Base-by-base conservation (phyloP, 2,329 filamentous ascomycete genomes). In the Aspergillus niger region DNA sequence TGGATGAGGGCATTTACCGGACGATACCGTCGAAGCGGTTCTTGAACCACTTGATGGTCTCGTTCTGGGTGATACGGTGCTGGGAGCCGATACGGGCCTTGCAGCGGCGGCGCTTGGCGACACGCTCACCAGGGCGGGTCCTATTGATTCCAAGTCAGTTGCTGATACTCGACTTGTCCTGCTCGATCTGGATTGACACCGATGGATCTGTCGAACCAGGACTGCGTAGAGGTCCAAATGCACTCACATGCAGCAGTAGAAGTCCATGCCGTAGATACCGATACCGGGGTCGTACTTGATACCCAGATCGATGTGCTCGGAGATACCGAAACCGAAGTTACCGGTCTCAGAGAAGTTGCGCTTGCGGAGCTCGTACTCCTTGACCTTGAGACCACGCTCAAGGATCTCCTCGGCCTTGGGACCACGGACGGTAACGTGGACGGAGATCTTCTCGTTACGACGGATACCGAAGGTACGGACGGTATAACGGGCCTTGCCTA, bases 381-480 rank as follows among this genome's bases (percentile, higher is more conserved):
- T 99, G 89, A 99, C 95, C 90, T 99, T 99, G 81, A 99, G 91
- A 81, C 95, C 95, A 88, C 95, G 94, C 91, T 99, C 95, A 79
- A 99, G 90, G 78, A 99, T 99, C 85, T 99, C 95, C 89, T 99
- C 95, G 68, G 95, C 95, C 90, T 91, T 97, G 83, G 95, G 93
- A 79, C 95, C 95, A 81, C 95, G 95, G 85, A 99, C 93, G 79
- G 95, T 99, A 80, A 99, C 95, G 87, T 99, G 95, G 74, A 99
- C 95, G 72, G 95, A 86, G 79, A 99, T 99, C 91, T 97, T 98
- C 83, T 99, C 95, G 91, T 99, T 99, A 92, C 95, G 94, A 82
- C 95, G 94, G 89, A 99, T 99, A 90, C 95, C 95, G 84, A 99
- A 99, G 80, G 94, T 98, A 86, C 95, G 94, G 88, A 99, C 95